Evolutionary conservation across 2,329 filamentous ascomycete species (phyloP).

Genomic region (Davidsoniella eucalypti): DNA sequence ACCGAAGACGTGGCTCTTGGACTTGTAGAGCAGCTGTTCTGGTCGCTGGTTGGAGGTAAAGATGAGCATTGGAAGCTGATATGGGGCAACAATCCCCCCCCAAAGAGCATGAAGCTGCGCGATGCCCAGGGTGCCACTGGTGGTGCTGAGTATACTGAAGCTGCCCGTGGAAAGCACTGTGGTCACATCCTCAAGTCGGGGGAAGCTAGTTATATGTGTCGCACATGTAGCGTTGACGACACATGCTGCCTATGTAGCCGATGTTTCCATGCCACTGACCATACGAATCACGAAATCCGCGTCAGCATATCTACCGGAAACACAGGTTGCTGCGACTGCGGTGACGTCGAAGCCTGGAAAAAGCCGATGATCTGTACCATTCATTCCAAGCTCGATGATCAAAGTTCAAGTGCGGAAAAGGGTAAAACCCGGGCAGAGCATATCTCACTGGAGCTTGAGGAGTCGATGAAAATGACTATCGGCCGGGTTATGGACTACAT

Average conservation of each 20-base stretch:
- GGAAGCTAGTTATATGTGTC: slow-evolving; percentile 86
- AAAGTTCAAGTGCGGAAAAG: not conserved
- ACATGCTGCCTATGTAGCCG: slow-evolving; percentile 88
- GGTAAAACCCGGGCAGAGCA: slow-evolving; percentile 14
- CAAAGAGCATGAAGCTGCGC: slow-evolving; percentile 56
- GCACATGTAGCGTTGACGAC: slow-evolving; percentile 85
- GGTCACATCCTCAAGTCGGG: slow-evolving; percentile 94
- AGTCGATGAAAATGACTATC: slow-evolving; percentile 72
- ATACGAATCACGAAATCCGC: slow-evolving; percentile 80
- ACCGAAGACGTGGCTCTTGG: slow-evolving; percentile 51
- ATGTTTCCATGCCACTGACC: slow-evolving; percentile 91
- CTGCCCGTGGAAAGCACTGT: slow-evolving; percentile 80
- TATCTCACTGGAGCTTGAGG: slow-evolving; percentile 61
- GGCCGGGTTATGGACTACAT: slow-evolving; percentile 80
- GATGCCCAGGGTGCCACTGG: slow-evolving; percentile 85
- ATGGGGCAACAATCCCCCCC: slow-evolving; percentile 52
- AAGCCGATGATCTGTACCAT: slow-evolving; percentile 82
- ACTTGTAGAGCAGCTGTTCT: slow-evolving; percentile 68
- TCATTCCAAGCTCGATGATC: slow-evolving; percentile 48
- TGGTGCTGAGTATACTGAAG: slow-evolving; percentile 85
- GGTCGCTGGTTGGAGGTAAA: slow-evolving; percentile 63
- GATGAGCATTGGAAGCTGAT: slow-evolving; percentile 60
- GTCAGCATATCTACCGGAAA: slow-evolving; percentile 80
- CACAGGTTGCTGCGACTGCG: slow-evolving; percentile 93
- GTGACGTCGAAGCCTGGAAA: slow-evolving; percentile 88